These are phyloP conservation scores for Vaccinium myrtillus DNA, from an alignment of 148 eudicot genomes.

Conservation along the genomic window DNA sequence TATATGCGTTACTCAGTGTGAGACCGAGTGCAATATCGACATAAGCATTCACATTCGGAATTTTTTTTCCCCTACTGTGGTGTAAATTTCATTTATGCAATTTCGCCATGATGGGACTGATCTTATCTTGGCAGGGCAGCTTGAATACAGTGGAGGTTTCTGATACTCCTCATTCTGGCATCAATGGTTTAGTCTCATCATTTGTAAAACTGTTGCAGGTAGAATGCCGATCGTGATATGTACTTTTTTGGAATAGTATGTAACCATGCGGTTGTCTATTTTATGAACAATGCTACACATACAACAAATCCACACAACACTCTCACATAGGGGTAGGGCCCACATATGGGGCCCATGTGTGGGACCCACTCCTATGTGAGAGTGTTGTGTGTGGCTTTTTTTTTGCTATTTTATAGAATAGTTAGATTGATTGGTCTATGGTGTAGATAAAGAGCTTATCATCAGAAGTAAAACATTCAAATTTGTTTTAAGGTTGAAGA, in stretches of 20 bases:
- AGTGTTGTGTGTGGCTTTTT: too few relatives aligned
- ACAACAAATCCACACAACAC: too few relatives aligned
- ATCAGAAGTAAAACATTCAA: not conserved
- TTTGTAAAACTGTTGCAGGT: slow-evolving; percentile 91
- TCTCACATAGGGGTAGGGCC: too few relatives aligned
- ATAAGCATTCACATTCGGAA: not conserved
- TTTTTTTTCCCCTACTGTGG: not conserved
- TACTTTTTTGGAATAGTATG: not conserved
- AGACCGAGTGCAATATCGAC: not conserved
- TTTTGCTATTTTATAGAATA: not conserved
- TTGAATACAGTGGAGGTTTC: slow-evolving; percentile 53
- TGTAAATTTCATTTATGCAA: not conserved
- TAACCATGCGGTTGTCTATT: not conserved
- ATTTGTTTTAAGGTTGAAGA: not conserved
- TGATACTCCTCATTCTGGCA: slow-evolving; percentile 56
- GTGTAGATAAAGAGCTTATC: not conserved
- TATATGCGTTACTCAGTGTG: not conserved
- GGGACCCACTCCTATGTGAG: too few relatives aligned
- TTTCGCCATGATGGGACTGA: slow-evolving; percentile 26
- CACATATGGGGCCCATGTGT: too few relatives aligned
- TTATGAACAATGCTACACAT: too few relatives aligned
- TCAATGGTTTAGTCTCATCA: slow-evolving; percentile 83
- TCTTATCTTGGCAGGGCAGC: slow-evolving; percentile 63
- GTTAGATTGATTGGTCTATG: not conserved
- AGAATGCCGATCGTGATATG: not conserved